Evolutionary conservation across 352 stramenopile species (phyloP), one percentile per base, ranked within the genome.

Genomic region (Globisporangium okanoganense): DNA sequence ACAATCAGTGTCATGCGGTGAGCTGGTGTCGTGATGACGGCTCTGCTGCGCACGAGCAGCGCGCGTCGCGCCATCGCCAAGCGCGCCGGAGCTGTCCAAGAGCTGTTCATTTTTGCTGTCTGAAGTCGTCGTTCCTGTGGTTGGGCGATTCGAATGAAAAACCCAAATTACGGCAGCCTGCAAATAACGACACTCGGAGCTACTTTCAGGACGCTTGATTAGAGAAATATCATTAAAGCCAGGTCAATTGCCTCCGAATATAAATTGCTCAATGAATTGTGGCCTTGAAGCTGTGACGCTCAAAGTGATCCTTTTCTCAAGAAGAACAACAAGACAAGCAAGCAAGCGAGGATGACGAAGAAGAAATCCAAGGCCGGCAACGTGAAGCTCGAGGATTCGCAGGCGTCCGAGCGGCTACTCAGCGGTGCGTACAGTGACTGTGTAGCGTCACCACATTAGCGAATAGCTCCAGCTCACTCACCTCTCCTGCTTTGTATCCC

Each of bases 341-440:
- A 79, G 61, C n/a, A 84, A 84, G 65, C 63, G 20, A 75, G 20
- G n/a, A 89, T 88, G 79, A 67, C 56, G 53, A 79, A 82, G 77
- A 87, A 85, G 66, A 89, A 88, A 66, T 59, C 65, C 38, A 84
- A 86, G 64, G 69, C 69, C 20, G 60, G 66, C 82, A 43, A 73
- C 67, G 10, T 58, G 65, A 35, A 44, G 44, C 22, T 65, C 13
- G 78, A 88, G 27, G 76, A 88, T 57, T 16, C 66, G 48, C 69
- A 80, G 31, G 50, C 58, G 47, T 73, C 73, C 40, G 81, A 88
- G 65, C 77, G 75, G 35, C 66, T 91, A 2, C 67, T 91, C 0
- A 62, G 62, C 16, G 68, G 81, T 91, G 69, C 25, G 35, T 56
- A 1, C 6, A 52, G 5, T 56, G 35, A 45, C 20, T 2, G 29